Base-by-base conservation (phyloP, 805 yeast genomes). In the Cyberlindnera euphorbiae region DNA sequence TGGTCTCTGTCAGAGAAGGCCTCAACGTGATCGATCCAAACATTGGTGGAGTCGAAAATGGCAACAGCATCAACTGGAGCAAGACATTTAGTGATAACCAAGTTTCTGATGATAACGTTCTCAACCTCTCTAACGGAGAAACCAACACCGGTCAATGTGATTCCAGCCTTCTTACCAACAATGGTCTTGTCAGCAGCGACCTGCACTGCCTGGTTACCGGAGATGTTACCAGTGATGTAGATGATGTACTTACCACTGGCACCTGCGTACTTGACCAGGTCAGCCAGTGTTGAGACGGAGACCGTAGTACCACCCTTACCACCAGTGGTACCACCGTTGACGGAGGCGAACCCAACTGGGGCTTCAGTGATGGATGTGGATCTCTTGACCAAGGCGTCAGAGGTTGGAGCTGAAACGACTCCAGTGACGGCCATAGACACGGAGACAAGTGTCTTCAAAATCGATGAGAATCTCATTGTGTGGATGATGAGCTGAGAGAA, bases 291-390 rank as follows among this genome's bases (percentile, higher is more conserved):
- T 17, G 35, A 32, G 15, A 32, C 35, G 14, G 26, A 11, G 14
- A 32, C 35, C 12, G 4, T 13, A 12, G 35, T 26, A 26, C 35
- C 35, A 24, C 35, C 35, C 16, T 21, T 4, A 26, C 35, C 35
- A 32, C 35, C 35, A 19, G 35, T 32, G 17, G 35, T 32, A 13
- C 35, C 35, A 9, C 35, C 35, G 26, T 32, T 32, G 17, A 32
- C 14, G 19, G 35, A 32, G 13, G 35, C 29, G 18, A 16, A 32
- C 8, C 35, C 35, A 11, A 32, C n/a, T 8, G 30, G 19, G 17
- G 30, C n/a, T n/a, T n/a, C n/a, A n/a, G n/a, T n/a, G n/a, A n/a
- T n/a, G n/a, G n/a, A n/a, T n/a, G n/a, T n/a, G n/a, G n/a, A n/a
- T n/a, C n/a, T n/a, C n/a, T n/a, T n/a, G n/a, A n/a, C n/a, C n/a